Evolutionary conservation across 176 grass and related monocot species (phyloP).

Genomic region (Rhynchospora breviuscula): DNA sequence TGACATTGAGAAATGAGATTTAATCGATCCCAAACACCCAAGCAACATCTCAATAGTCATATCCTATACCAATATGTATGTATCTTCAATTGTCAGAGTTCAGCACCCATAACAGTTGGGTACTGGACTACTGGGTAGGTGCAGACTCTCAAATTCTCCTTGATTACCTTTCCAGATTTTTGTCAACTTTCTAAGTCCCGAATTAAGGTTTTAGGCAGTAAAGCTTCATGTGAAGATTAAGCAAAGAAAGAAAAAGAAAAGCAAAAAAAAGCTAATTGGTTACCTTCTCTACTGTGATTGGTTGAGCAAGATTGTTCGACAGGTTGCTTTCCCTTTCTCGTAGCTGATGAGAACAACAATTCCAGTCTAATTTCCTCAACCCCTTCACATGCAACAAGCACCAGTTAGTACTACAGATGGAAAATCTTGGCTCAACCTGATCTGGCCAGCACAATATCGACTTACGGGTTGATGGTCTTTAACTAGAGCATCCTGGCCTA

Average conservation of each 20-base stretch:
- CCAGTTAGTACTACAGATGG: neutral
- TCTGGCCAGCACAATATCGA: constrained; percentile 20
- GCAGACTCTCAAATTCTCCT: neutral
- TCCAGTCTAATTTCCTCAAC: constrained; percentile 52
- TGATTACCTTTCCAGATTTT: neutral
- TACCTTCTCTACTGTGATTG: constrained; percentile 27
- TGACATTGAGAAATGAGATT: neutral
- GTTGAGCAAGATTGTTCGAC: constrained; percentile 26
- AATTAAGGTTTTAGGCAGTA: neutral
- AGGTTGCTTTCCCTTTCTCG: constrained; percentile 34
- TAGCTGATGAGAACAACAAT: constrained; percentile 57
- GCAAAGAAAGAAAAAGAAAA: neutral
- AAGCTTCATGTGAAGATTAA: neutral
- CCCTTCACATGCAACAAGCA: constrained; percentile 34
- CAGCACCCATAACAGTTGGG: neutral
- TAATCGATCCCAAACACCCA: neutral
- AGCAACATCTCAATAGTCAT: constrained; percentile 20
- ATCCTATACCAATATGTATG: constrained; percentile 4
- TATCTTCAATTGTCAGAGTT: neutral
- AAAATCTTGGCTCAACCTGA: neutral
- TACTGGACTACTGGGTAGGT: neutral
- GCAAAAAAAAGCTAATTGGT: constrained; percentile 28
- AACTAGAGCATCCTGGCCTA: neutral
- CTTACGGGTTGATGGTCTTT: neutral
- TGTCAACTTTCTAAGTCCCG: neutral